Base-by-base conservation (phyloP, 257 asterid species). In the Leonotis leonurus region DNA sequence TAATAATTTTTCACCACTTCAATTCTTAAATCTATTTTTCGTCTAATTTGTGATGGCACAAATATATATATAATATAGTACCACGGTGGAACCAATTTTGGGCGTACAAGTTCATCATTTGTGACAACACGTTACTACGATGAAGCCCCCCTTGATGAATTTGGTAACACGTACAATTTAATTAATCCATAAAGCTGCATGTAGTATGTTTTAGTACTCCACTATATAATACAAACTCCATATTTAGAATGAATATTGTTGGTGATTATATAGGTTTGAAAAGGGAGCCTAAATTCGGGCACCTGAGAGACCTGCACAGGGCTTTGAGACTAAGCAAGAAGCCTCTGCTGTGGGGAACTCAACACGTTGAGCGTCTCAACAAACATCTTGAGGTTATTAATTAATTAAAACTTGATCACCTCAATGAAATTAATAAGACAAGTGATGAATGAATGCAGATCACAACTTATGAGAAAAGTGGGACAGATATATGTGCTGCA, bases 121-220 rank as follows among this genome's bases (percentile, higher is more conserved):
- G 99, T 92, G 66, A 75, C 99, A 37, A 83, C 99, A 24, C 90
- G 96, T 17, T 92, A 92, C 74, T 92, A 92, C 20, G 99, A 92
- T 18, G 99, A 92, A 80, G 99, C 99, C 17, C 99, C 99, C 46
- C 89, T 92, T 0, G 99, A 92, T 75, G 97, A 89, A 85, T 92
- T 12, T 60, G 99, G 98, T n/a, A n/a, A n/a, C n/a, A n/a, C n/a
- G n/a, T n/a, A n/a, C n/a, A n/a, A n/a, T n/a, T n/a, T n/a, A n/a
- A n/a, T n/a, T n/a, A n/a, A n/a, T n/a, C n/a, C n/a, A n/a, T n/a
- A n/a, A n/a, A n/a, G n/a, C n/a, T n/a, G n/a, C n/a, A n/a, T n/a
- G n/a, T n/a, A n/a, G n/a, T n/a, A n/a, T n/a, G n/a, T n/a, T n/a
- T n/a, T n/a, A n/a, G n/a, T n/a, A n/a, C n/a, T n/a, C n/a, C n/a